Evolutionary conservation across 2,329 filamentous ascomycete genomes (phyloP).

Genomic region (Hypoxylon sp.): DNA sequence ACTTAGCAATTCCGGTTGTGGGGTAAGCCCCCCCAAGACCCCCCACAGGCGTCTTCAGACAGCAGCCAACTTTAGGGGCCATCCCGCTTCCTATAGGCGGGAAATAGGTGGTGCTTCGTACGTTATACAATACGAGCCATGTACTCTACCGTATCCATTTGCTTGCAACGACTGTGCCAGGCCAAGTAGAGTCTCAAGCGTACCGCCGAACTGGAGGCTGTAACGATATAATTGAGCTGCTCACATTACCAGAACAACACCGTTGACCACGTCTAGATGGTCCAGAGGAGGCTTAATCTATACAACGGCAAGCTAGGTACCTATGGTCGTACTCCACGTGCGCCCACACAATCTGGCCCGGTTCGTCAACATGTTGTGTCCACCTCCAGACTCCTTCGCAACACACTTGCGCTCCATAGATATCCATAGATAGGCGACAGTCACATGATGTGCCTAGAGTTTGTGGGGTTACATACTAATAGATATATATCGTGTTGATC

Average conservation of each 20-base stretch:
- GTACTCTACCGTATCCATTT: conserved; percentile 30
- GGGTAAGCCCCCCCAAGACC: conserved; percentile 26
- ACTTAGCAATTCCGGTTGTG: conserved; percentile 24
- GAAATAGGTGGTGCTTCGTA: conserved; percentile 12
- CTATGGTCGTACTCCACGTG: conserved; percentile 38
- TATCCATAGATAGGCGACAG: conserved; percentile 8
- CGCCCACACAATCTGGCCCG: conserved; percentile 21
- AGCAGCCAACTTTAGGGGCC: conserved; percentile 3
- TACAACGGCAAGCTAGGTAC: conserved; percentile 14
- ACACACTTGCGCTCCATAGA: background rate
- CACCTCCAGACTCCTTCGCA: conserved; percentile 25
- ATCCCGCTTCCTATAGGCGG: background rate
- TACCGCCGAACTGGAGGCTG: conserved; percentile 2
- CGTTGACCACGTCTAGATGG: conserved; percentile 4
- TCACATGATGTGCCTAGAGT: conserved; percentile 34
- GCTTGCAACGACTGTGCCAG: conserved; percentile 22
- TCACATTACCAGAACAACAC: background rate
- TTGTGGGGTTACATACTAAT: conserved; percentile 9
- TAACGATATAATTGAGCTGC: conserved; percentile 1
- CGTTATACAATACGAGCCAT: conserved; percentile 11
- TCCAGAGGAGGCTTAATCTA: background rate
- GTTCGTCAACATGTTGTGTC: conserved; percentile 9
- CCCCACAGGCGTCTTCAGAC: conserved; percentile 26
- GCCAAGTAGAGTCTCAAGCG: conserved; percentile 5
- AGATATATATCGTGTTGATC: background rate